phyloP scores from a whole-genome alignment of 768 basidiomycete species.

The Leccinum obscurum region DNA sequence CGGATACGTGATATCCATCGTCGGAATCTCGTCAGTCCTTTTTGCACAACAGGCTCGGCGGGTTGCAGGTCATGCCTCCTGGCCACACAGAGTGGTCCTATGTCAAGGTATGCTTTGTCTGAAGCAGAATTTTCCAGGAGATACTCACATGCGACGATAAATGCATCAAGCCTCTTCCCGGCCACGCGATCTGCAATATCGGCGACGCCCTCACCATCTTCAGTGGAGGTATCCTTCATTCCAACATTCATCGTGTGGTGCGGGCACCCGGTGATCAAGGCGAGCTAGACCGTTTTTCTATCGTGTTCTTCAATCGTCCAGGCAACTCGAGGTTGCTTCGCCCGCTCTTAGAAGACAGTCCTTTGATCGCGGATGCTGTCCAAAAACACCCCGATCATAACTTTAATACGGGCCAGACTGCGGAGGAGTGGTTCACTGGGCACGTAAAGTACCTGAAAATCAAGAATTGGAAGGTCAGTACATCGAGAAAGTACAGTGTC shows the following conservation, averaged over 20 bases:
- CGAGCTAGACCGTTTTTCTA: not conserved
- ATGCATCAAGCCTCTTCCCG: not conserved
- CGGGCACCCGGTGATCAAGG: not conserved
- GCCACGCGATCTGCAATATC: not conserved
- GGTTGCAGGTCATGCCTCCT: not conserved
- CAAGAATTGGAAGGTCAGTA: not conserved
- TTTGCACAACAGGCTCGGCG: not conserved
- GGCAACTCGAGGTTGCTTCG: not conserved
- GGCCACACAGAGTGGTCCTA: not conserved
- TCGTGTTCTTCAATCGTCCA: not conserved
- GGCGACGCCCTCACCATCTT: not conserved
- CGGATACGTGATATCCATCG: not conserved
- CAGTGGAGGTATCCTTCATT: not conserved
- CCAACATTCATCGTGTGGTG: not conserved
- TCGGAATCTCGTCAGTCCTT: not conserved
- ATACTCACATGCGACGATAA: not conserved
- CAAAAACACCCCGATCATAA: not conserved
- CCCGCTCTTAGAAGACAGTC: not conserved
- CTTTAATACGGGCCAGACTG: not conserved
- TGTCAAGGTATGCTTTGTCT: not conserved
- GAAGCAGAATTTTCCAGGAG: not conserved
- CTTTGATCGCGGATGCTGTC: not conserved
- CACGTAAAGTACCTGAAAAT: not conserved
- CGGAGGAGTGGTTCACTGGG: not conserved
- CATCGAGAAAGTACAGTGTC: not conserved